Evolutionary conservation across 164 flowering plant genomes (phyloP), one percentile per base, ranked within the genome.

Genomic region (Piper betle): DNA sequence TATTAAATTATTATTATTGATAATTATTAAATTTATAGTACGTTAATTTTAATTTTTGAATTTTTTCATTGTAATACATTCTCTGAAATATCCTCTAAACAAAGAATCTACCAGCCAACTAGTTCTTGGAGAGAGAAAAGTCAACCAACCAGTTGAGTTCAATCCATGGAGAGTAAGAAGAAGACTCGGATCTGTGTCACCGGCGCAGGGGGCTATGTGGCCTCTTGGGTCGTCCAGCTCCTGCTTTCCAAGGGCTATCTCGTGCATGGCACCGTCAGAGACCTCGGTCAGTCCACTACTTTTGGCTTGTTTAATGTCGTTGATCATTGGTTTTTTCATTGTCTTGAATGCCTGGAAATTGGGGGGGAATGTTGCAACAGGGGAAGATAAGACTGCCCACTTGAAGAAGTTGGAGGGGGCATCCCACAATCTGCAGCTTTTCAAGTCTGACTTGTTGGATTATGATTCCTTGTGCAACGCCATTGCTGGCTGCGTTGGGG

Each of bases 181-280:
- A 25, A 25, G 33, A 25, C 33, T 25, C 65, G 55, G 33, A 85
- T 83, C 9, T 88, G 93, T 59, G 93, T 88, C 40, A 86, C 96
- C 0, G 96, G 96, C 0, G 93, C 88, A 3, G 87, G 91, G 39
- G 92, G 92, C 0, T 86, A 56, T 66, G 11, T 84, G 1, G 90
- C 73, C 3, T 86, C 92, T 0, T 86, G 85, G 92, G 58, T 82
- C 1, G 82, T 86, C 57, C 84, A 82, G 73, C 75, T 76, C 69
- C 87, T 88, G 9, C 88, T 88, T 52, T 81, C 87, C 25, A 68
- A 71, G 17, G 79, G 71, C 62, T 86, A 81, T 68, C 38, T 40
- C 7, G 93, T 88, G 62, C 84, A 82, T 55, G 93, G 84, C 62
- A 84, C 93, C 41, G 77, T 83, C 54, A 71, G 96, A 75, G 77